phyloP scores from a whole-genome alignment of 352 stramenopile genomes.

The Pythium volutum region DNA sequence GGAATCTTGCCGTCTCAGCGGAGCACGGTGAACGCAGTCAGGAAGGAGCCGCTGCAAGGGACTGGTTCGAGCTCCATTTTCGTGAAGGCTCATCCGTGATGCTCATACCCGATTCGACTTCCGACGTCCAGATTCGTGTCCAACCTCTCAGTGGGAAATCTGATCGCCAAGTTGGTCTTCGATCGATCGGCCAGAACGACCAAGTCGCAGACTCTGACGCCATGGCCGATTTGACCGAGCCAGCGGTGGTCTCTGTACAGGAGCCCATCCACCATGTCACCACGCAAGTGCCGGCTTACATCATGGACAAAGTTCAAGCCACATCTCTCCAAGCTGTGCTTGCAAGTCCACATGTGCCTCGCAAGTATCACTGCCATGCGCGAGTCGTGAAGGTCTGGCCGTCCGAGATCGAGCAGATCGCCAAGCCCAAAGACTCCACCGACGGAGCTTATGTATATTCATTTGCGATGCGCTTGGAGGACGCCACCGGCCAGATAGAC shows the following conservation, averaged over 20 bases:
- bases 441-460: constrained; percentile 54
- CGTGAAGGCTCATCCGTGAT: constrained; percentile 67
- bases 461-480: constrained; percentile 58
- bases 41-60: constrained; percentile 9
- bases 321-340: constrained; percentile 38
- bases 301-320: constrained; percentile 45
- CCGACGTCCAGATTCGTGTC: constrained; percentile 44
- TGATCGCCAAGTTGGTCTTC: not conserved
- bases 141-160: not conserved
- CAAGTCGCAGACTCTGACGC: not conserved
- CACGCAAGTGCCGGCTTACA: constrained; percentile 46
- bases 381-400: constrained; percentile 49
- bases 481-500: constrained; percentile 46
- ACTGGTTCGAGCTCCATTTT: constrained; percentile 48
- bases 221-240: not conserved
- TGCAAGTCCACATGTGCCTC: constrained; percentile 30
- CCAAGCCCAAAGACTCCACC: constrained; percentile 33
- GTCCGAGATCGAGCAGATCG: constrained; percentile 41
- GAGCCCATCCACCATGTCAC: constrained; percentile 1
- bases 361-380: constrained; percentile 67
- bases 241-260: not conserved
- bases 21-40: constrained; percentile 27
- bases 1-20: constrained; percentile 50
- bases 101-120: constrained; percentile 42
- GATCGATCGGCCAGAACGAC: not conserved